phyloP scores from a whole-genome alignment of 495 filamentous ascomycete genomes.

The Articulospora tetracladia region DNA sequence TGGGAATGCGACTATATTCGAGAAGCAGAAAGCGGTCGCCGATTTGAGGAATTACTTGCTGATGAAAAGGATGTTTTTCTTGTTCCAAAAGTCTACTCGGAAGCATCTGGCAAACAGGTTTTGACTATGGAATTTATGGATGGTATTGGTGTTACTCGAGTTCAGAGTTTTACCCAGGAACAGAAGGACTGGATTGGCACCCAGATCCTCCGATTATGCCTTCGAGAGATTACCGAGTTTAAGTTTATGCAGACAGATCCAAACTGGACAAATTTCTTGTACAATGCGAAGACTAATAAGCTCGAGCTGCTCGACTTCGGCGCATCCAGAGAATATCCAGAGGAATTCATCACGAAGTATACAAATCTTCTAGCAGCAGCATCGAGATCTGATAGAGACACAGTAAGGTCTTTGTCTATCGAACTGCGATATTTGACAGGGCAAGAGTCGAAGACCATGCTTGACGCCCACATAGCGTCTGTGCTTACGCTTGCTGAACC shows the following conservation, averaged over 20 bases:
- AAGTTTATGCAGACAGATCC: constrained; percentile 98
- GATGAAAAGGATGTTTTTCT: constrained; percentile 69
- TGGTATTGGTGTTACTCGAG: constrained; percentile 83
- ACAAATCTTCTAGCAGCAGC: constrained; percentile 75
- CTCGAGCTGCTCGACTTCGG: constrained; percentile 96
- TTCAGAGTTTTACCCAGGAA: constrained; percentile 66
- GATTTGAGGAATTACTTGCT: constrained; percentile 68
- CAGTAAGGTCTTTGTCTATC: constrained; percentile 66
- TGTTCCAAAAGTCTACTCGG: constrained; percentile 71
- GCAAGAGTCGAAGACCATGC: constrained; percentile 75
- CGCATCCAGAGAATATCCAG: constrained; percentile 81
- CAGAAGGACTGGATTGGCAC: constrained; percentile 92
- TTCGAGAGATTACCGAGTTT: constrained; percentile 91
- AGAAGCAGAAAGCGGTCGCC: constrained; percentile 73
- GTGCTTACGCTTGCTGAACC: constrained; percentile 90
- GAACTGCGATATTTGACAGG: constrained; percentile 90
- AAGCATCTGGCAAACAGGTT: constrained; percentile 82
- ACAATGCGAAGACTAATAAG: constrained; percentile 65
- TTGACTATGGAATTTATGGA: constrained; percentile 90
- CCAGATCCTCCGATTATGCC: constrained; percentile 86
- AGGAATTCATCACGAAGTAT: constrained; percentile 74
- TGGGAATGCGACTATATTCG: constrained; percentile 98
- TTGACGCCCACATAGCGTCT: constrained; percentile 77
- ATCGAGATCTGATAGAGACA: constrained; percentile 56
- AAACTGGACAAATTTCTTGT: constrained; percentile 99